phyloP scores from a whole-genome alignment of 805 yeast species.

The Maudiozyma saulgeensis region DNA sequence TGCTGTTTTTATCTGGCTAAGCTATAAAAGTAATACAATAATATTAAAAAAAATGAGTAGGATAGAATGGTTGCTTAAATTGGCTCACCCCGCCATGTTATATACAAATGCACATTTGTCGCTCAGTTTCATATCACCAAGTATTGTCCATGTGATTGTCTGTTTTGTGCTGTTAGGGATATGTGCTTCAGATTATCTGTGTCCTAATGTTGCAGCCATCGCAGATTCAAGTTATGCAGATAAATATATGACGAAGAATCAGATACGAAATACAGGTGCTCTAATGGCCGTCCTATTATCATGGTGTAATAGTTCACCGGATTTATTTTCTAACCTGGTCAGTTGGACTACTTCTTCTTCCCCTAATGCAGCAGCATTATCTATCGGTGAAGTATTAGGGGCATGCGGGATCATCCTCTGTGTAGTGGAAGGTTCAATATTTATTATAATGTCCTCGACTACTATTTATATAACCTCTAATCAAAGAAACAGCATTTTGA shows the following conservation, averaged over 20 bases:
- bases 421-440: slow-evolving; percentile 27
- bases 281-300: slow-evolving; percentile 27
- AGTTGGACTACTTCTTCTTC: slow-evolving; percentile 25
- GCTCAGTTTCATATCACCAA: slow-evolving; percentile 15
- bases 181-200: slow-evolving; percentile 29
- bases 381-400: slow-evolving; percentile 31
- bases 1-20: too few relatives aligned
- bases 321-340: slow-evolving; percentile 28
- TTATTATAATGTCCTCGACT: slow-evolving; percentile 21
- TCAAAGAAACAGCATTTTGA: slow-evolving; percentile 15
- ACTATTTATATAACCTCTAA: slow-evolving; percentile 8
- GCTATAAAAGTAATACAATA: neutral
- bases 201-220: slow-evolving; percentile 28
- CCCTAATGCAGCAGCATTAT: slow-evolving; percentile 21
- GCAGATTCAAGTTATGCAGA: slow-evolving; percentile 12
- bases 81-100: slow-evolving; percentile 23
- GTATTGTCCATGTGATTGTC: slow-evolving; percentile 19
- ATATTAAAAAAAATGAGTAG: slow-evolving; percentile 6
- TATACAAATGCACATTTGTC: slow-evolving; percentile 17
- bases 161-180: slow-evolving; percentile 27
- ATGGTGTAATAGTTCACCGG: slow-evolving; percentile 33
- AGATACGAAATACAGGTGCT: slow-evolving; percentile 10
- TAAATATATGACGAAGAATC: neutral
- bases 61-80: slow-evolving; percentile 11
- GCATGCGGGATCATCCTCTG: slow-evolving; percentile 31